Base-by-base conservation (phyloP, 1,284 basidiomycete genomes). In the Tilletia horrida region DNA sequence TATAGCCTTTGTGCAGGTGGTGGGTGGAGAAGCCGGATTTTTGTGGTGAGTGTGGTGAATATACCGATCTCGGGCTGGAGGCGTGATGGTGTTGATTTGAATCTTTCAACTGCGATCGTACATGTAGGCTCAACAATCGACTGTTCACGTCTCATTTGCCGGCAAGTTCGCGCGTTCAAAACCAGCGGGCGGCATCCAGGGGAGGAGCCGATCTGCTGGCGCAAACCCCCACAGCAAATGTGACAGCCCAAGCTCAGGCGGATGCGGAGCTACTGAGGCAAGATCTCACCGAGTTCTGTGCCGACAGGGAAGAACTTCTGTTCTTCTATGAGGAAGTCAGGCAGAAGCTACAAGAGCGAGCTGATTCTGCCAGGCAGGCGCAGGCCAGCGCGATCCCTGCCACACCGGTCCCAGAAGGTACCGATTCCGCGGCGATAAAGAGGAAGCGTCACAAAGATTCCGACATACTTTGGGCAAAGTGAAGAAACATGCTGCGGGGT, bases 1-100 rank as follows among this genome's bases (percentile, higher is more conserved):
- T 44, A 73, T 81, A 0, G 78, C 78, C 0, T 82, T 82, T 52
- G 78, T 80, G 7, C 80, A 82, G 68, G 75, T 82, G 18, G 63
- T 80, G 1, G 76, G 77, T 3, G 76, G 76, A 1, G 50, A 66
- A 48, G 77, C 75, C 42, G 80, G 80, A 13, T 80, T 80, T 63
- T 62, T 82, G 18, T 82, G 80, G 80, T 64, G 23, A 42, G 66
- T 62, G 27, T 16, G 16, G 13, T 16, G 0, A 27, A 23, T 13
- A 6, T 25, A 25, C 11, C 8, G 18, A 48, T 40, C 3, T 62
- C 21, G 18, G 1, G 35, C 14, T 23, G 48, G 43, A 29, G 42
- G 35, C 21, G 9, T 18, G 4, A 52, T 1, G 18, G 47, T 8
- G 23, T 8, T 40, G 35, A 40, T 3, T 8, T 16, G 18, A 0